Conservation (phyloP, 345 rosid species). For the Syzygium oleosum region DNA sequence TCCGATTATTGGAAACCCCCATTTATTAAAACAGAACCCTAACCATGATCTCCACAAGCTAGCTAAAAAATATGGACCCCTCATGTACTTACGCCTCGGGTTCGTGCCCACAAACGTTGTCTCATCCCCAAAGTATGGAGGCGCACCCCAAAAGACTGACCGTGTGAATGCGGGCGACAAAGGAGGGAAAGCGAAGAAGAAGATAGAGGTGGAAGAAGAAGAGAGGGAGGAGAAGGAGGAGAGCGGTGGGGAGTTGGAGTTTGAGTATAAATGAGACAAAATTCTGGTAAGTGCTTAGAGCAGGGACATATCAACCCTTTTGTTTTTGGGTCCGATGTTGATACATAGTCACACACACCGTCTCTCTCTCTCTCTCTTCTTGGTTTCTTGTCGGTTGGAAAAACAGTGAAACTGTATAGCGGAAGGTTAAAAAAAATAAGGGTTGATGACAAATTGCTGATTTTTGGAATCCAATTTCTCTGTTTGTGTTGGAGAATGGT, state of each 20-base stretch:
- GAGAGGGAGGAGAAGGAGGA: not conserved
- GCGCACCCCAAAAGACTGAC: too few species aligned
- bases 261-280: constrained; percentile 14
- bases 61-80: too few species aligned
- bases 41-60: too few species aligned
- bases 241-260: constrained; percentile 10
- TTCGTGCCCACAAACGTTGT: too few species aligned
- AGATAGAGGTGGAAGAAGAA: not conserved
- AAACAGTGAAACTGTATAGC: not conserved
- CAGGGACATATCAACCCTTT: too few species aligned
- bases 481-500: not conserved
- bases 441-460: not conserved
- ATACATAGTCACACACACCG: not conserved
- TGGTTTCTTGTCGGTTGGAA: not conserved
- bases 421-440: too few species aligned
- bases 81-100: too few species aligned
- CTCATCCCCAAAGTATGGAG: too few species aligned
- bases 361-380: not conserved
- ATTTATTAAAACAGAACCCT: too few species aligned
- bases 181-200: not conserved
- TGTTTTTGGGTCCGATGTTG: not conserved
- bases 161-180: too few species aligned
- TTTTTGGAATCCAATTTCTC: not conserved
- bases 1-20: too few species aligned
- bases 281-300: not conserved